These are phyloP conservation scores for Leucogyrophana mollusca DNA, from an alignment of 768 basidiomycete species.

Conservation along the genomic window DNA sequence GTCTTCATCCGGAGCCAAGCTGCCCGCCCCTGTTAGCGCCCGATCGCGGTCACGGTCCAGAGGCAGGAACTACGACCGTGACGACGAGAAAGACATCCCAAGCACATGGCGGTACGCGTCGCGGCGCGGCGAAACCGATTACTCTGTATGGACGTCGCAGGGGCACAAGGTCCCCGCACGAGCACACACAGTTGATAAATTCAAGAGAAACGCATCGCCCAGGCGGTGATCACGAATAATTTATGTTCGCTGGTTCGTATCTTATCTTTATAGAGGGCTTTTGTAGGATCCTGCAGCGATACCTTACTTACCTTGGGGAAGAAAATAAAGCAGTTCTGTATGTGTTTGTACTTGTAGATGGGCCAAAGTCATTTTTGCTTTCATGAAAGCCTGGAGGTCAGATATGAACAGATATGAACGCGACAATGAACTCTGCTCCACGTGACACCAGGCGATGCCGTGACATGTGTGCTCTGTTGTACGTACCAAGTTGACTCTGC, in stretches of 20 bases:
- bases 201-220: conserved; percentile 41
- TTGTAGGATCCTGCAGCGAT: conserved; percentile 4
- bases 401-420: conserved; percentile 1
- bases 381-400: background rate
- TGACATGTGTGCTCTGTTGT: too few species aligned
- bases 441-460: too few species aligned
- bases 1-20: conserved; percentile 29
- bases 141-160: conserved; percentile 16
- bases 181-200: conserved; percentile 34
- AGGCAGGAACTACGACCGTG: conserved; percentile 29
- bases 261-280: conserved; percentile 11
- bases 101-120: conserved; percentile 19
- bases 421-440: too few species aligned
- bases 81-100: conserved; percentile 25
- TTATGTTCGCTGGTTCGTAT: conserved; percentile 6
- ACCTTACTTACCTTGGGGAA: conserved; percentile 4
- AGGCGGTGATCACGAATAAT: conserved; percentile 36
- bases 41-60: conserved; percentile 30
- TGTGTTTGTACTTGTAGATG: conserved; percentile 15
- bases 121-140: conserved; percentile 17
- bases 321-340: conserved; percentile 7
- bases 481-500: too few species aligned
- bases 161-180: conserved; percentile 21
- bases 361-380: background rate
- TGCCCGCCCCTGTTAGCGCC: conserved; percentile 40